These are phyloP conservation scores for Calonectria pseudoturangicola DNA, from an alignment of 2,329 filamentous ascomycete species.

Conservation along the genomic window DNA sequence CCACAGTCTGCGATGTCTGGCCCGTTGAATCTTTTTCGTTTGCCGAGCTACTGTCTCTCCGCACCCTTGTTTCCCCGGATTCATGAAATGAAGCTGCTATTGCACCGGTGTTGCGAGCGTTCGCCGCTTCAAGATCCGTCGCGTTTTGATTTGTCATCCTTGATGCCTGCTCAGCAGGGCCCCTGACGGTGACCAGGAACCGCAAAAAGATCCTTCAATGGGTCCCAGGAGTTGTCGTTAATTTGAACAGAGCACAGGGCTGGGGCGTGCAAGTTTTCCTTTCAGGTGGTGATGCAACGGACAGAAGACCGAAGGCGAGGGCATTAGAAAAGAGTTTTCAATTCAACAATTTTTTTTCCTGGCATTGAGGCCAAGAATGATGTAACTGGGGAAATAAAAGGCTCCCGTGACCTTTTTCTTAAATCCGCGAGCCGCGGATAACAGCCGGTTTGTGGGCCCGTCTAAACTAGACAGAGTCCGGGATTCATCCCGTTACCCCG, in stretches of 20 bases:
- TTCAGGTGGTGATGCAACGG: background rate
- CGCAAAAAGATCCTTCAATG: background rate
- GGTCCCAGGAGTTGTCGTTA: background rate
- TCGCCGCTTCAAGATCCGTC: background rate
- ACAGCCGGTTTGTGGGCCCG: conserved; percentile 17
- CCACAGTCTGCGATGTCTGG: background rate
- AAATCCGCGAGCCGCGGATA: conserved; percentile 18
- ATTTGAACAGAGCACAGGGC: background rate
- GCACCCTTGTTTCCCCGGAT: background rate
- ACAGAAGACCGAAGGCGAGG: background rate
- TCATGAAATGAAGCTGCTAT: background rate
- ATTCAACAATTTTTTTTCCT: background rate
- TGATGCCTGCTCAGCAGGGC: background rate
- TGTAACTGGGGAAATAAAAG: background rate
- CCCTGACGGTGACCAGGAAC: background rate
- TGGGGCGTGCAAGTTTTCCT: background rate
- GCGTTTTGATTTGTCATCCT: background rate
- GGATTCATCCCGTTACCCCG: conserved; percentile 25
- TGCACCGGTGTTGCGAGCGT: background rate
- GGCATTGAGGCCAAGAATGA: background rate
- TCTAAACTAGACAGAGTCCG: conserved; percentile 12
- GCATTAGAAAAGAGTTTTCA: background rate
- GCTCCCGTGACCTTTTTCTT: conserved; percentile 1
- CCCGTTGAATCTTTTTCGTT: conserved; percentile 1
- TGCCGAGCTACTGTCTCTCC: background rate